Conservation (phyloP, 1,139 yeast genomes). For the Suhomyces ambrosiae region DNA sequence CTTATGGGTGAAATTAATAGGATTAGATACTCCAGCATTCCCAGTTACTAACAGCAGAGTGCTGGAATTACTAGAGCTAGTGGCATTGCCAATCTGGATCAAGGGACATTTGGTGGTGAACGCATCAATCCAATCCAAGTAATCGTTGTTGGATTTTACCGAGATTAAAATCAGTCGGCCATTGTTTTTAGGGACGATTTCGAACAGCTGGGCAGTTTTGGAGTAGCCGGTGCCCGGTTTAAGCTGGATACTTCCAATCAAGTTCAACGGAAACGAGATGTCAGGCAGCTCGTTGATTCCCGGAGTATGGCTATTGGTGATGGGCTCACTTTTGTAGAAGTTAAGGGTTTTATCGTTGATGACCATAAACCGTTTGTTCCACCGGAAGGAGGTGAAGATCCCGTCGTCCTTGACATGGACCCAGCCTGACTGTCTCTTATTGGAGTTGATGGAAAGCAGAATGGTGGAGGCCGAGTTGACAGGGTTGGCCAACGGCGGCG, state of each 20-base stretch:
- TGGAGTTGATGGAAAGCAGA: conserved; percentile 29
- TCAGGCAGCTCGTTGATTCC: conserved; percentile 33
- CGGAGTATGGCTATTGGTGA: conserved; percentile 15
- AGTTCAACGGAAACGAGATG: conserved; percentile 43
- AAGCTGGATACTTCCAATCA: conserved; percentile 41
- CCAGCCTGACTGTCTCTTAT: conserved; percentile 66
- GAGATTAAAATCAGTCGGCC: conserved; percentile 72
- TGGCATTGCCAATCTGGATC: conserved; percentile 36
- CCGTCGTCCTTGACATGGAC: conserved; percentile 93
- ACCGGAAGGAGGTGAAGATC: conserved; percentile 72
- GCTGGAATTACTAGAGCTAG: conserved; percentile 15
- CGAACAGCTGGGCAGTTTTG: conserved; percentile 71
- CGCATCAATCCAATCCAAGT: conserved; percentile 89
- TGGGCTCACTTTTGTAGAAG: conserved; percentile 69
- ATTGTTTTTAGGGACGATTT: conserved; percentile 63
- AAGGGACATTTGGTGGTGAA: conserved; percentile 86
- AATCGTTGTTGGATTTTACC: conserved; percentile 76
- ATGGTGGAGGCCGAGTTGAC: conserved; percentile 11
- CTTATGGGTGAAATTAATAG: conserved; percentile 76
- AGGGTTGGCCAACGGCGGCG: conserved; percentile 16
- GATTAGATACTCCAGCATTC: conserved; percentile 75
- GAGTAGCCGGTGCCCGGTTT: conserved; percentile 43
- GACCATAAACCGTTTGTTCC: conserved; percentile 87
- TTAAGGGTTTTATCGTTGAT: conserved; percentile 74
- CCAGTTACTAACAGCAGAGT: conserved; percentile 24